Conservation (phyloP, 208 protist species). For the Crithidia expoeki region DNA sequence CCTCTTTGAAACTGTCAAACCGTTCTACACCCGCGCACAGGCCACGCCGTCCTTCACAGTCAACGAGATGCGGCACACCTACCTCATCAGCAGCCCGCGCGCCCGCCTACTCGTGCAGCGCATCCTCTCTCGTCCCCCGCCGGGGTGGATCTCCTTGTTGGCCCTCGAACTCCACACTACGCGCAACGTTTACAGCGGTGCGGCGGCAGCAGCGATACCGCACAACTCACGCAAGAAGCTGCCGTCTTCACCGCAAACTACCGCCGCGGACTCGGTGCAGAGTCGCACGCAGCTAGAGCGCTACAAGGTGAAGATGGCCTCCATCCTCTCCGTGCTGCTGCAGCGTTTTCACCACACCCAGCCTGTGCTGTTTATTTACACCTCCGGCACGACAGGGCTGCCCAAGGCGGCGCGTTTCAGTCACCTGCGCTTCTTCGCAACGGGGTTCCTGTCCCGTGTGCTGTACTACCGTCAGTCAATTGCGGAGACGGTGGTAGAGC, state of each 20-base stretch:
- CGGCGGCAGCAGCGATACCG: background rate
- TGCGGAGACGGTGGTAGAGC: constrained; percentile 36
- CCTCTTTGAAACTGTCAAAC: constrained; percentile 40
- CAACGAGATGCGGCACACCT: constrained; percentile 11
- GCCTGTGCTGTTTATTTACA: constrained; percentile 82
- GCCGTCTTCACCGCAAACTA: background rate
- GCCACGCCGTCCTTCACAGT: constrained; percentile 12
- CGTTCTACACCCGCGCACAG: constrained; percentile 22
- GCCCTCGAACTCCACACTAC: constrained; percentile 15
- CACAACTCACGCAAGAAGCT: background rate
- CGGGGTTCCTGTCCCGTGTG: constrained; percentile 50
- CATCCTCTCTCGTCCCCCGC: constrained; percentile 31
- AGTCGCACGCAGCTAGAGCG: constrained; percentile 25
- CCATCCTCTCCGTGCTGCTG: constrained; percentile 34
- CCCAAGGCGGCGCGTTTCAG: constrained; percentile 82
- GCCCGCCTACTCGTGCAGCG: constrained; percentile 29
- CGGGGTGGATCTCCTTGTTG: constrained; percentile 25
- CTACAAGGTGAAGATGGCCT: constrained; percentile 25
- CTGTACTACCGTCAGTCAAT: constrained; percentile 38
- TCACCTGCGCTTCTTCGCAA: constrained; percentile 74
- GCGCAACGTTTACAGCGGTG: no score
- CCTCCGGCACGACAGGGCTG: constrained; percentile 88
- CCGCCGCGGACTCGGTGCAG: constrained; percentile 10
- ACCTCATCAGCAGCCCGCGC: constrained; percentile 19
- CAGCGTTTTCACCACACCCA: constrained; percentile 47